Conservation (phyloP, 805 yeast genomes). For the Candida quercuum region DNA sequence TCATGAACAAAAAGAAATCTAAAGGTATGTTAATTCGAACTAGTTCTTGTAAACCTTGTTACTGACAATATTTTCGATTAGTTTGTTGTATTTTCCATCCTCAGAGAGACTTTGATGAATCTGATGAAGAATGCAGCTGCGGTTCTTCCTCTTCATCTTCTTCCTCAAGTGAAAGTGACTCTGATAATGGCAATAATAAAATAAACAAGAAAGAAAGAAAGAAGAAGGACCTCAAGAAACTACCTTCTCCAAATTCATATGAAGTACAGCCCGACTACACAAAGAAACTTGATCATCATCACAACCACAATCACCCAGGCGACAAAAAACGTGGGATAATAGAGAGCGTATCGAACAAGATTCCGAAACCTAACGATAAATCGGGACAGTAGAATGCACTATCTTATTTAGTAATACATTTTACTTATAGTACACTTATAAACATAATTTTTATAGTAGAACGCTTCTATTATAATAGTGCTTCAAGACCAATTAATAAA, state of each 20-base stretch:
- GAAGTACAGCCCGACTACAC: constrained; percentile 75
- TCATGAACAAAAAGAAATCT: constrained; percentile 82
- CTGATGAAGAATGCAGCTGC: constrained; percentile 30
- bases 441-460: not conserved
- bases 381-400: no score
- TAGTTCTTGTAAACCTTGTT: not conserved
- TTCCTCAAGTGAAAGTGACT: constrained; percentile 36
- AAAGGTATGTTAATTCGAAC: constrained; percentile 41
- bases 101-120: constrained; percentile 51
- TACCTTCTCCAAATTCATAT: constrained; percentile 71
- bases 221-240: constrained; percentile 24
- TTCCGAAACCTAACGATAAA: no score
- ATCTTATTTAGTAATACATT: no score
- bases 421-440: not conserved
- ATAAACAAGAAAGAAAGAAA: constrained; percentile 28
- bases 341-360: not conserved
- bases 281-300: constrained; percentile 12
- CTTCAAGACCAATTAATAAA: constrained; percentile 59
- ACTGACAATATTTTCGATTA: constrained; percentile 8
- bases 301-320: constrained; percentile 6
- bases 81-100: constrained; percentile 88
- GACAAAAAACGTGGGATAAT: constrained; percentile 1
- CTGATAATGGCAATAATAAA: constrained; percentile 21
- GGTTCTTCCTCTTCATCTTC: constrained; percentile 20
- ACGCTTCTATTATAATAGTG: constrained; percentile 21